Evolutionary conservation across 1,139 yeast genomes (phyloP).

Genomic region (Saccharomyces hybrid): DNA sequence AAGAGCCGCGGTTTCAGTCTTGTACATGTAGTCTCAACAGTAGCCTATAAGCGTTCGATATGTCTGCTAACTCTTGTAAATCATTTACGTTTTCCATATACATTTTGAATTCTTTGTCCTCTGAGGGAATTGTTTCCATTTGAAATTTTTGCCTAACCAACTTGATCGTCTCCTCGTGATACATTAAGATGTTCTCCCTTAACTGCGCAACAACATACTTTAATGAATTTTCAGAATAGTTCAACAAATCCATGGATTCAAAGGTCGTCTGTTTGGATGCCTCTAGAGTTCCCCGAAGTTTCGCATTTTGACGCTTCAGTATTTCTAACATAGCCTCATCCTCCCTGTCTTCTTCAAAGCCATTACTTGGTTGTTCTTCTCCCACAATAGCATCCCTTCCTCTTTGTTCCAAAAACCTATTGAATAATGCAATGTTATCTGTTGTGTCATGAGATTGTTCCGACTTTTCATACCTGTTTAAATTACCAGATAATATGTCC

Average conservation of each 20-base stretch:
- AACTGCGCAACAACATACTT: slow-evolving; percentile 17
- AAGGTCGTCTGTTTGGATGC: slow-evolving; percentile 9
- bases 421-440: slow-evolving; percentile 15
- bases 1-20: background rate
- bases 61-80: slow-evolving; percentile 18
- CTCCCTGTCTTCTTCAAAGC: slow-evolving; percentile 1
- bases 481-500: slow-evolving; percentile 15
- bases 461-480: slow-evolving; percentile 6
- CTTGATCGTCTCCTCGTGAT: slow-evolving; percentile 11
- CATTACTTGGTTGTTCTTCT: background rate
- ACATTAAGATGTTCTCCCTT: slow-evolving; percentile 17
- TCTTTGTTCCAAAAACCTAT: slow-evolving; percentile 15
- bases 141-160: slow-evolving; percentile 12
- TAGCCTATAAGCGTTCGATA: slow-evolving; percentile 18
- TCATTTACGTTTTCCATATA: slow-evolving; percentile 18
- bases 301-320: slow-evolving; percentile 15
- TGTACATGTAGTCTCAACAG: slow-evolving; percentile 11
- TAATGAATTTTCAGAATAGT: slow-evolving; percentile 20
- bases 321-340: slow-evolving; percentile 5
- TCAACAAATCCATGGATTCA: slow-evolving; percentile 15
- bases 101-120: slow-evolving; percentile 19
- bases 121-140: slow-evolving; percentile 14
- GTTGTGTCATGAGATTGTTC: slow-evolving; percentile 5
- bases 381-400: background rate
- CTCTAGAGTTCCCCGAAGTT: slow-evolving; percentile 11